Evolutionary conservation across 2,329 filamentous ascomycete genomes (phyloP).

Genomic region (Alternaria infectoria): DNA sequence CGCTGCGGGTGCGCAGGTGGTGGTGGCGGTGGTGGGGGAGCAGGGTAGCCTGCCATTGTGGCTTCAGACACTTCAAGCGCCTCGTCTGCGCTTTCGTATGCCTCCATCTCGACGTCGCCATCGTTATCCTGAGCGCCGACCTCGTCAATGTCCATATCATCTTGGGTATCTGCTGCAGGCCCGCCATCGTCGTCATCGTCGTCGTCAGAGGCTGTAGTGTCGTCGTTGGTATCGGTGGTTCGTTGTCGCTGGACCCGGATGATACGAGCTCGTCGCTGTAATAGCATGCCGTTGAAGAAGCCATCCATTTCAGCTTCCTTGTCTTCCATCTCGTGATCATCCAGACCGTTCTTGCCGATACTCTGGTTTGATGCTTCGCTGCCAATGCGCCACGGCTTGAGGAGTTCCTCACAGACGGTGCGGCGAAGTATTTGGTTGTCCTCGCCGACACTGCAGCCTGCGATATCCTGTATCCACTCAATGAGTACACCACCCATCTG

Average conservation of each 20-base stretch:
- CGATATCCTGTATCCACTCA: constrained; percentile 93
- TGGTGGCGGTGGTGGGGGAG: constrained; percentile 51
- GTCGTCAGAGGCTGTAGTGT: constrained; percentile 51
- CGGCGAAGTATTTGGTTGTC: constrained; percentile 80
- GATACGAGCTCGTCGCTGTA: constrained; percentile 36
- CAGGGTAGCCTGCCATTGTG: constrained; percentile 76
- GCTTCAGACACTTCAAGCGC: constrained; percentile 78
- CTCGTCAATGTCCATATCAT: constrained; percentile 58
- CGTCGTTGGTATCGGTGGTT: constrained; percentile 52
- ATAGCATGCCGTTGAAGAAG: constrained; percentile 35
- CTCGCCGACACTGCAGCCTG: constrained; percentile 82
- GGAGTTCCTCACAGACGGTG: constrained; percentile 87
- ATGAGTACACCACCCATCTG: constrained; percentile 99
- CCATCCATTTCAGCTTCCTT: constrained; percentile 47
- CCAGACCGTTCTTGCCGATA: constrained; percentile 78
- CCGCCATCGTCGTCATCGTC: constrained; percentile 58
- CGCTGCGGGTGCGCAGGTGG: constrained; percentile 25
- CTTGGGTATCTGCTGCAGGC: constrained; percentile 42
- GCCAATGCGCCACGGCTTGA: constrained; percentile 85
- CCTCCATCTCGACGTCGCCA: constrained; percentile 59
- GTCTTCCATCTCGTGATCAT: constrained; percentile 77
- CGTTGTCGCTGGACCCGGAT: constrained; percentile 33
- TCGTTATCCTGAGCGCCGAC: constrained; percentile 55
- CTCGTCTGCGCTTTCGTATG: constrained; percentile 61
- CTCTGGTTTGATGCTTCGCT: constrained; percentile 81